A percentile compares a stretch with the other conserved stretches of the same genome.
phyloP scores from a whole-genome alignment of 1,139 yeast species.

The Candida neerlandica region DNA sequence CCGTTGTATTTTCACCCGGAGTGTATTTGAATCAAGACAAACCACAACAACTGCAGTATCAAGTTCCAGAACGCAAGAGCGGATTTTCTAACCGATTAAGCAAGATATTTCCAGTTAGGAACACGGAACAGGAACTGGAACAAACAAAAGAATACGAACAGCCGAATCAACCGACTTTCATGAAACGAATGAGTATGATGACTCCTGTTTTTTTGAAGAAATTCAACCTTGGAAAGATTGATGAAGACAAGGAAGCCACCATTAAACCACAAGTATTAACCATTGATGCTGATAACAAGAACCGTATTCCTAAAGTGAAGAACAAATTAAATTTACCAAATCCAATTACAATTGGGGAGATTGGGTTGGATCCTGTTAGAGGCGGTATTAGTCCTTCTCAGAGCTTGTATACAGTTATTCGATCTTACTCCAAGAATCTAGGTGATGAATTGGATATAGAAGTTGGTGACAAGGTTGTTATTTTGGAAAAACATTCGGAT shows the following conservation, averaged over 20 bases:
- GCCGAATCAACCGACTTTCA: slow-evolving; percentile 1
- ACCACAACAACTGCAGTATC: not conserved
- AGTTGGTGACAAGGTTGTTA: slow-evolving; percentile 33
- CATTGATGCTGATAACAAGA: not conserved
- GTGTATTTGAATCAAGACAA: slow-evolving; percentile 9
- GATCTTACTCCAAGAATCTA: slow-evolving; percentile 29
- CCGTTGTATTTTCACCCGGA: slow-evolving; percentile 15
- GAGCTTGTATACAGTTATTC: slow-evolving; percentile 24
- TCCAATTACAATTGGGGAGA: not conserved
- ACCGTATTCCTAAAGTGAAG: not conserved
- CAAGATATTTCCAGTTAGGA: slow-evolving; percentile 4
- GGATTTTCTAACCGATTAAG: slow-evolving; percentile 2
- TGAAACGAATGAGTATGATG: slow-evolving; percentile 17
- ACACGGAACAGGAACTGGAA: not conserved
- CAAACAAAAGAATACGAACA: not conserved
- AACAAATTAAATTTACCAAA: slow-evolving; percentile 12
- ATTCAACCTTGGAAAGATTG: slow-evolving; percentile 30
- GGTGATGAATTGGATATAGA: slow-evolving; percentile 38
- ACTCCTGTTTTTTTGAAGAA: slow-evolving; percentile 41
- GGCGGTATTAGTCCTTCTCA: slow-evolving; percentile 11
- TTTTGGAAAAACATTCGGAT: slow-evolving; percentile 34
- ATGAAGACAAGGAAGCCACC: slow-evolving; percentile 1
- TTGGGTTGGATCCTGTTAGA: slow-evolving; percentile 11
- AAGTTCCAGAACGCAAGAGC: not conserved
- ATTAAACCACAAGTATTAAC: slow-evolving; percentile 11